Conservation (phyloP, 805 yeast species). For the Candida railenensis region DNA sequence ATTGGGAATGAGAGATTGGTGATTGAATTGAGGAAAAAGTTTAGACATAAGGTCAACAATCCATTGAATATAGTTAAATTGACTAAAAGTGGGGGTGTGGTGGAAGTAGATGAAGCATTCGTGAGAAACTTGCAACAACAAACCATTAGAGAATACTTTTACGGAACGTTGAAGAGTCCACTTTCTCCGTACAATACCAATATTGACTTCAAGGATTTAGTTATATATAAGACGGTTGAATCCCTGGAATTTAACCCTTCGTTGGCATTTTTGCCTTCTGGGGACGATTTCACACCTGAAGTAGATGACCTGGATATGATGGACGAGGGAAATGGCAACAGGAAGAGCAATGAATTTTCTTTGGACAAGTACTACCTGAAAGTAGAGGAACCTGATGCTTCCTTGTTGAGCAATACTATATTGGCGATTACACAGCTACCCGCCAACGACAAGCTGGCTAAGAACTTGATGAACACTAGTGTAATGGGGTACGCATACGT, state of each 20-base stretch:
- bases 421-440: slow-evolving; percentile 54
- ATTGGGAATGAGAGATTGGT: slow-evolving; percentile 74
- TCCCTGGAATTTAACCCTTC: slow-evolving; percentile 34
- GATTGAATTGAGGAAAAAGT: slow-evolving; percentile 58
- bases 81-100: slow-evolving; percentile 73
- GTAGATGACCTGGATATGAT: slow-evolving; percentile 17
- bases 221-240: slow-evolving; percentile 59
- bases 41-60: slow-evolving; percentile 30
- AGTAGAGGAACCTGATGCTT: slow-evolving; percentile 45
- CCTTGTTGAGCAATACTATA: slow-evolving; percentile 70
- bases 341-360: slow-evolving; percentile 21
- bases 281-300: slow-evolving; percentile 38
- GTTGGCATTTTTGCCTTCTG: slow-evolving; percentile 41
- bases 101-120: slow-evolving; percentile 68
- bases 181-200: slow-evolving; percentile 87
- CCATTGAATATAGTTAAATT: slow-evolving; percentile 55
- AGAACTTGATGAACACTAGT: slow-evolving; percentile 53
- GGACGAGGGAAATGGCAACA: slow-evolving; percentile 14
- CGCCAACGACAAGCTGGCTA: slow-evolving; percentile 40
- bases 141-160: slow-evolving; percentile 82
- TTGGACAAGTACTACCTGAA: slow-evolving; percentile 33
- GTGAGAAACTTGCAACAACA: slow-evolving; percentile 71
- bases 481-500: slow-evolving; percentile 80
- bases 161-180: slow-evolving; percentile 66
- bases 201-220: slow-evolving; percentile 58